Conservation (phyloP, 2,329 filamentous ascomycete genomes). For the Exophiala dermatitidis region DNA sequence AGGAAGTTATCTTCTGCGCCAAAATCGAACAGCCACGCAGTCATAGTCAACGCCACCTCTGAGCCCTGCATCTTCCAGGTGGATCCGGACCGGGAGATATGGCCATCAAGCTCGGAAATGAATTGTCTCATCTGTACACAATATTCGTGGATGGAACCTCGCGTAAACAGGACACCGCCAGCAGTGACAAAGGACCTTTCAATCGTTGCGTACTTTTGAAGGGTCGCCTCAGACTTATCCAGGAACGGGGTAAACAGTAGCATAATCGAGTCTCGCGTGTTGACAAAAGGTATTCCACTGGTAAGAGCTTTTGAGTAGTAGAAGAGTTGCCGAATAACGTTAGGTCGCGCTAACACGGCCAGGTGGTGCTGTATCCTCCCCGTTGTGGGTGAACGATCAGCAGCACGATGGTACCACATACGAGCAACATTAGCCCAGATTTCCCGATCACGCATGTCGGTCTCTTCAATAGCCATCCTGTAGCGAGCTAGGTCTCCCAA, state of each 20-base stretch:
- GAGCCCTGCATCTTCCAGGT: constrained; percentile 50
- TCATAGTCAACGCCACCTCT: constrained; percentile 49
- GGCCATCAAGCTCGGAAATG: constrained; percentile 40
- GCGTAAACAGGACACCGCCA: constrained; percentile 45
- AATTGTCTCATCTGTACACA: constrained; percentile 37
- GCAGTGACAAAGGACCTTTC: constrained; percentile 48
- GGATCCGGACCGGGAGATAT: constrained; percentile 42
- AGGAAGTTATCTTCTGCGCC: constrained; percentile 37
- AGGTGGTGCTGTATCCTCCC: constrained; percentile 84
- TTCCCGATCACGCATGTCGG: constrained; percentile 66
- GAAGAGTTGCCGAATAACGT: constrained; percentile 47
- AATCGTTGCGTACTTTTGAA: constrained; percentile 31
- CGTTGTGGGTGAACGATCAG: constrained; percentile 65
- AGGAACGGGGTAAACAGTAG: constrained; percentile 49
- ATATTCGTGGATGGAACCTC: constrained; percentile 34
- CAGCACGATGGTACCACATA: constrained; percentile 78
- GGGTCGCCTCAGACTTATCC: constrained; percentile 32
- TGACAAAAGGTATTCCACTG: constrained; percentile 49
- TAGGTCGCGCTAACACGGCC: constrained; percentile 57
- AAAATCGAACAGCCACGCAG: constrained; percentile 51
- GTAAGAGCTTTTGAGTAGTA: constrained; percentile 54
- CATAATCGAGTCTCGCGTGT: constrained; percentile 50
- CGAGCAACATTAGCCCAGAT: constrained; percentile 73
- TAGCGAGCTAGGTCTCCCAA: constrained; percentile 80
- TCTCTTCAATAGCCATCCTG: constrained; percentile 84